phyloP scores from a whole-genome alignment of 805 yeast species.

The Kockiozyma suomiensis region DNA sequence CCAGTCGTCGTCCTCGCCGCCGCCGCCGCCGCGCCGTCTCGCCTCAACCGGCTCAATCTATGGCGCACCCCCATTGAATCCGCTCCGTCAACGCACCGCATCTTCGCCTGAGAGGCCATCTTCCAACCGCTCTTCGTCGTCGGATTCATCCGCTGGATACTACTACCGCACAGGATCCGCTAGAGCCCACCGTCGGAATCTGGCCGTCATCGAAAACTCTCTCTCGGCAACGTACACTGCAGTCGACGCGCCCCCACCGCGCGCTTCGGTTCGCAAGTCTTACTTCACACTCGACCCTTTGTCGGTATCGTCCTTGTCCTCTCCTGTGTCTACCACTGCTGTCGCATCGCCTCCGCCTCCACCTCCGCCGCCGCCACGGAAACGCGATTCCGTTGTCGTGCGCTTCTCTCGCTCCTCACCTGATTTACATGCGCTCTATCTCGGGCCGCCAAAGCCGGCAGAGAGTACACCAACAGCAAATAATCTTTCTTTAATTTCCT shows the following conservation, averaged over 20 bases:
- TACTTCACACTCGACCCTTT: not conserved
- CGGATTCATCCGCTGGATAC: not conserved
- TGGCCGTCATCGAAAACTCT: not conserved
- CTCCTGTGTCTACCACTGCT: not conserved
- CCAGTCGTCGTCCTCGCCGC: not conserved
- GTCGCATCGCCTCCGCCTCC: not conserved
- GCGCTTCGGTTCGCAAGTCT: not conserved
- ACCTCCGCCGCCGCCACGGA: slow-evolving; percentile 6
- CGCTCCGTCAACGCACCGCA: not conserved
- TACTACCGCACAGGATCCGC: not conserved
- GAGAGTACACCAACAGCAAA: not conserved
- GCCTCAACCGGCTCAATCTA: not conserved
- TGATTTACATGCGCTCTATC: slow-evolving; percentile 18
- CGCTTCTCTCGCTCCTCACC: slow-evolving; percentile 24
- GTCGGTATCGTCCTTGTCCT: not conserved
- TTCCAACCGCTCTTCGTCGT: not conserved
- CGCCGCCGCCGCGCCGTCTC: not conserved
- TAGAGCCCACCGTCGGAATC: not conserved
- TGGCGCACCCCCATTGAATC: not conserved
- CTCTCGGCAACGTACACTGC: not conserved
- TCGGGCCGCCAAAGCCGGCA: not conserved
- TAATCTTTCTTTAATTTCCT: not conserved
- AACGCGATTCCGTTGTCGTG: slow-evolving; percentile 2
- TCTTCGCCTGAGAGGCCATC: not conserved
- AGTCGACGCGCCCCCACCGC: slow-evolving; percentile 3